Evolutionary conservation across 441 rosid species (phyloP), one percentile per base, ranked within the genome.

Genomic region (Melastoma candidum): DNA sequence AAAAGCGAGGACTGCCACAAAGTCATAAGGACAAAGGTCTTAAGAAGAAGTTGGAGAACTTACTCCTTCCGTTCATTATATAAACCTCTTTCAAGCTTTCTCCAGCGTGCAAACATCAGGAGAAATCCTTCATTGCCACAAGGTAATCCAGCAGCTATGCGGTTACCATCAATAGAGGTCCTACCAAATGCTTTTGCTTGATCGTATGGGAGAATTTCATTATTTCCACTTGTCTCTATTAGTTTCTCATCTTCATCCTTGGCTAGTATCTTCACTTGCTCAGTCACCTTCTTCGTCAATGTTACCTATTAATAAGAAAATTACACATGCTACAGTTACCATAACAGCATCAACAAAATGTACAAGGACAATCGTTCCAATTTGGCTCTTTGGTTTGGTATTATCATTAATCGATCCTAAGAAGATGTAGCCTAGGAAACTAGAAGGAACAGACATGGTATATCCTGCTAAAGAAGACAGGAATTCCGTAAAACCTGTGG

Each of bases 141-240:
- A 27, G 99, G 99, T 73, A 95, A 79, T 63, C 99, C 98, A 63
- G 97, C 96, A 63, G 98, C 96, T 70, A 95, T 95, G 54, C 97
- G 96, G 68, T 84, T 97, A 53, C 81, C 74, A 67, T 95, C 99
- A 62, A 95, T 95, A 66, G 83, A 87, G 63, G 89, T 88, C 82
- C 90, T 95, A 65, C 99, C 99, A 61, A 95, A 98, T 49, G 98
- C 99, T 62, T 78, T 95, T 58, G 99, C 99, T 84, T 95, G 99
- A 74, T 95, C 99, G 67, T 95, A 95, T 11, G 98, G 97, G n/a
- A 72, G 95, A 63, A 90, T 72, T 47, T 83, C 79, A 80, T 84
- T 80, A 61, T 76, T 84, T 46, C 74, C 56, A 59, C 77, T 73
- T 55, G 85, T 59, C 83, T 88, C 96, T 32, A 86, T 77, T 63